These are phyloP conservation scores for Neospora caninum DNA, from an alignment of 169 alveolate species.

Conservation along the genomic window DNA sequence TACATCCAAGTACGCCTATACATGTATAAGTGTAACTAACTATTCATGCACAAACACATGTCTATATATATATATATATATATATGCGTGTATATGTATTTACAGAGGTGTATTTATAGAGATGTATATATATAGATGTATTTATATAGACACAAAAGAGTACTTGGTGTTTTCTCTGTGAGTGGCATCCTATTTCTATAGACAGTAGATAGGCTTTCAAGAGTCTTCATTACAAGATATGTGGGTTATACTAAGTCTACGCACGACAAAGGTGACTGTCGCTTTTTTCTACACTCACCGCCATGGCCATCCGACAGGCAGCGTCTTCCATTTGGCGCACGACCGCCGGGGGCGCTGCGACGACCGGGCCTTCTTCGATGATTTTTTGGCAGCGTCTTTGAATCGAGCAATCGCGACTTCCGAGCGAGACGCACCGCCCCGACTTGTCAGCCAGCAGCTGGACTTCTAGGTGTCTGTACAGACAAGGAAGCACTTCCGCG, in stretches of 20 bases:
- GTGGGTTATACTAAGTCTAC: too few relatives aligned
- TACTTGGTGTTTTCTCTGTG: too few relatives aligned
- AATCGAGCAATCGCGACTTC: slow-evolving; percentile 92
- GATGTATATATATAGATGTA: background rate
- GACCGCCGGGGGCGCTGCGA: slow-evolving; percentile 65
- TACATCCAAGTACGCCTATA: background rate
- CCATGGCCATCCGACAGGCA: slow-evolving; percentile 42
- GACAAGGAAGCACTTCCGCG: too few relatives aligned
- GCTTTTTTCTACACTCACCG: background rate
- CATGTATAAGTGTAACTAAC: background rate
- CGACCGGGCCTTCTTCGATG: slow-evolving; percentile 77
- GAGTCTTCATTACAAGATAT: too few relatives aligned
- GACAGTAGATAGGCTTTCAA: too few relatives aligned
- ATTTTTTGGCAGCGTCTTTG: slow-evolving; percentile 94
- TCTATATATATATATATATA: background rate
- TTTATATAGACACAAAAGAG: background rate
- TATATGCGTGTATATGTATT: background rate
- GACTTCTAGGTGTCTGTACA: slow-evolving; percentile 85
- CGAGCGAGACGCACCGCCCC: slow-evolving; percentile 88
- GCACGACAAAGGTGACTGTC: too few relatives aligned
- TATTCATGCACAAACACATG: background rate
- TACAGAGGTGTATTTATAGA: background rate
- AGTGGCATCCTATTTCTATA: too few relatives aligned
- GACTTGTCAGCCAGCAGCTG: slow-evolving; percentile 89
- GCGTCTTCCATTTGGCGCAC: slow-evolving; percentile 49